A percentile compares a stretch with the other conserved stretches of the same genome.
Conservation (phyloP, 2,329 filamentous ascomycete genomes). For the Anthostomella pinea region DNA sequence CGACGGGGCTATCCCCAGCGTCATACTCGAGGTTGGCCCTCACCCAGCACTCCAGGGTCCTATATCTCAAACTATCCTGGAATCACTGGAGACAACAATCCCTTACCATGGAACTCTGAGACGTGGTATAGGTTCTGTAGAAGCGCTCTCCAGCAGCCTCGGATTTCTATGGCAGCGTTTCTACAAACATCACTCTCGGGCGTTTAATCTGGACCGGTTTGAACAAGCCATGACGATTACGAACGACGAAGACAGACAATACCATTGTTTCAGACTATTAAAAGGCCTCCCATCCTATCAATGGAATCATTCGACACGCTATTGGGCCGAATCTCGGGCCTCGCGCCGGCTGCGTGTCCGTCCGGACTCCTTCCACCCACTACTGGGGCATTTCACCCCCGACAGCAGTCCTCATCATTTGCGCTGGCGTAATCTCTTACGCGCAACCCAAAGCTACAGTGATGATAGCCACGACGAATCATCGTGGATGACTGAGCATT, state of each 20-base stretch:
- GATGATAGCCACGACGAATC: no score
- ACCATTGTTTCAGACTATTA: constrained; percentile 1
- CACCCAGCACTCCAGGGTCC: constrained; percentile 35
- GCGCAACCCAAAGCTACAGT: constrained; percentile 4
- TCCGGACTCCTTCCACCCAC: not conserved
- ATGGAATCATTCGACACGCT: constrained; percentile 12
- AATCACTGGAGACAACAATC: not conserved
- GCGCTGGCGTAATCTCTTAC: constrained; percentile 13
- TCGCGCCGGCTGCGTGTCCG: not conserved
- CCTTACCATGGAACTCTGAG: constrained; percentile 9
- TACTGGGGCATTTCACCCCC: constrained; percentile 9
- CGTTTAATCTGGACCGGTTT: constrained; percentile 1
- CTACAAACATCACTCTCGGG: not conserved
- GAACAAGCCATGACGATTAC: not conserved
- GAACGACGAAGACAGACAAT: not conserved
- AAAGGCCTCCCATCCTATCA: constrained; percentile 14
- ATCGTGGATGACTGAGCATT: constrained; percentile 16
- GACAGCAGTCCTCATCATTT: constrained; percentile 6
- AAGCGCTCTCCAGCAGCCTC: constrained; percentile 5
- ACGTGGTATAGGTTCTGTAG: constrained; percentile 1
- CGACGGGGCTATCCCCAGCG: constrained; percentile 14
- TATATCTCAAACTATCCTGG: not conserved
- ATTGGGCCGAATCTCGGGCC: constrained; percentile 14
- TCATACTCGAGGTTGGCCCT: constrained; percentile 35
- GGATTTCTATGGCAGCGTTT: constrained; percentile 12